These are phyloP conservation scores for Quercus dentata DNA, from an alignment of 306 rosid species.

Conservation along the genomic window DNA sequence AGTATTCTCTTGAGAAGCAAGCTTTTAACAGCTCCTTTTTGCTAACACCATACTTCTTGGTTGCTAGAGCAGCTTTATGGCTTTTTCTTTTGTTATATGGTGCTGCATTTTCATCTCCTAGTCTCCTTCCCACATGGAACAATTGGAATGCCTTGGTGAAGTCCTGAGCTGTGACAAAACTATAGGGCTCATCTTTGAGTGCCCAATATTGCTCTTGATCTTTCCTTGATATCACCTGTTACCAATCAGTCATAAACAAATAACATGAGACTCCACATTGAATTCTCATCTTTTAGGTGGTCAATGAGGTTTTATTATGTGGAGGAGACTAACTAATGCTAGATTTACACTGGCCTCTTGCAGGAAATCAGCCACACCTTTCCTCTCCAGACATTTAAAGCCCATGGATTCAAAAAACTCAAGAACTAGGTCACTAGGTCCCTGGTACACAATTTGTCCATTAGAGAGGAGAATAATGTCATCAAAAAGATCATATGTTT, in stretches of 20 bases:
- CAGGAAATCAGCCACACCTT: slow-evolving; percentile 55
- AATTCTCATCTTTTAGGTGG: not conserved
- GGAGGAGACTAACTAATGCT: not conserved
- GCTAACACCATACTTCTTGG: slow-evolving; percentile 27
- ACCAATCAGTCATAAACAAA: not conserved
- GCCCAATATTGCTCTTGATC: slow-evolving; percentile 48
- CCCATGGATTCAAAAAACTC: slow-evolving; percentile 44
- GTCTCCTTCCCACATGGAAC: slow-evolving; percentile 31
- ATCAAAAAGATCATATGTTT: slow-evolving; percentile 51
- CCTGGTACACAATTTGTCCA: slow-evolving; percentile 49
- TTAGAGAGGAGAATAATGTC: slow-evolving; percentile 51
- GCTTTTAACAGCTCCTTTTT: slow-evolving; percentile 37
- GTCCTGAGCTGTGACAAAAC: slow-evolving; percentile 24
- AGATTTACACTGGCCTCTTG: slow-evolving; percentile 39
- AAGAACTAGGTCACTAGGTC: slow-evolving; percentile 47
- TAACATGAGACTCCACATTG: not conserved
- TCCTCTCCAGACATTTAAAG: slow-evolving; percentile 50
- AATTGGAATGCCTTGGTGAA: slow-evolving; percentile 36
- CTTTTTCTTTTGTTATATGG: slow-evolving; percentile 35
- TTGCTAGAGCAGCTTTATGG: slow-evolving; percentile 39
- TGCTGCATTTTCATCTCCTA: slow-evolving; percentile 31
- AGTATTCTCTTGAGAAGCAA: slow-evolving; percentile 29
- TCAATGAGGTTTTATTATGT: not conserved
- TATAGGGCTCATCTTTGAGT: slow-evolving; percentile 27
- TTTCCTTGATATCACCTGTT: slow-evolving; percentile 36